These are phyloP conservation scores for Lyophyllum decastes DNA, from an alignment of 768 basidiomycete genomes.

Conservation along the genomic window DNA sequence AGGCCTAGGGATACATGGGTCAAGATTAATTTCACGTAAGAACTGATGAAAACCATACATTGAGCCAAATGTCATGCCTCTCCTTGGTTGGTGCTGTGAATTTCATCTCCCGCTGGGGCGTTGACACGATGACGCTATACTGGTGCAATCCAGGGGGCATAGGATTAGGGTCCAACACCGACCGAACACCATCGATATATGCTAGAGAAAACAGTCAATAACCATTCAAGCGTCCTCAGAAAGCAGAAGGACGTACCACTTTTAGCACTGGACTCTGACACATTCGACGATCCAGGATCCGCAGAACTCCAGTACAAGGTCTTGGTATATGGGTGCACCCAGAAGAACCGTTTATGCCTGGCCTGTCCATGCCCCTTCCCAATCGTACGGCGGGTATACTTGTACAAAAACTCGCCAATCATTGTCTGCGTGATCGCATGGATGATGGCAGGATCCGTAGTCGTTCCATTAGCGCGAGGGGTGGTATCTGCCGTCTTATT, in stretches of 20 bases:
- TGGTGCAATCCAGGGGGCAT: constrained; percentile 92
- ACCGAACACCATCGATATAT: constrained; percentile 89
- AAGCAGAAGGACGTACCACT: constrained; percentile 69
- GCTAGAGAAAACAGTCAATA: constrained; percentile 46
- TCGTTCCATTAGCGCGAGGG: constrained; percentile 39
- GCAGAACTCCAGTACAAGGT: constrained; percentile 96
- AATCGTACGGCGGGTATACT: constrained; percentile 89
- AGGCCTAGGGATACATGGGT: constrained; percentile 58
- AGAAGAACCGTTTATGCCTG: constrained; percentile 95
- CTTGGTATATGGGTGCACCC: constrained; percentile 99
- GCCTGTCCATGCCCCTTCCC: constrained; percentile 90
- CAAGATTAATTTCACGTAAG: constrained; percentile 13
- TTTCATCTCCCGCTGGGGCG: constrained; percentile 96
- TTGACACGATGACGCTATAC: constrained; percentile 91
- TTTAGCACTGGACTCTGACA: constrained; percentile 93
- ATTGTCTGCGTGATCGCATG: constrained; percentile 99
- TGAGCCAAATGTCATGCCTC: constrained; percentile 95
- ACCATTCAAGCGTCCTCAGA: not conserved
- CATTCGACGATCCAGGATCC: constrained; percentile 88
- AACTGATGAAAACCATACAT: constrained; percentile 49
- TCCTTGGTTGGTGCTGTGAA: constrained; percentile 96
- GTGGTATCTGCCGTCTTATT: constrained; percentile 46
- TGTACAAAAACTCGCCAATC: constrained; percentile 99
- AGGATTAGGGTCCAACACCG: constrained; percentile 94
- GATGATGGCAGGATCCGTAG: constrained; percentile 88